Evolutionary conservation across 352 stramenopile species (phyloP).

Genomic region (Globisporangium viniferum): DNA sequence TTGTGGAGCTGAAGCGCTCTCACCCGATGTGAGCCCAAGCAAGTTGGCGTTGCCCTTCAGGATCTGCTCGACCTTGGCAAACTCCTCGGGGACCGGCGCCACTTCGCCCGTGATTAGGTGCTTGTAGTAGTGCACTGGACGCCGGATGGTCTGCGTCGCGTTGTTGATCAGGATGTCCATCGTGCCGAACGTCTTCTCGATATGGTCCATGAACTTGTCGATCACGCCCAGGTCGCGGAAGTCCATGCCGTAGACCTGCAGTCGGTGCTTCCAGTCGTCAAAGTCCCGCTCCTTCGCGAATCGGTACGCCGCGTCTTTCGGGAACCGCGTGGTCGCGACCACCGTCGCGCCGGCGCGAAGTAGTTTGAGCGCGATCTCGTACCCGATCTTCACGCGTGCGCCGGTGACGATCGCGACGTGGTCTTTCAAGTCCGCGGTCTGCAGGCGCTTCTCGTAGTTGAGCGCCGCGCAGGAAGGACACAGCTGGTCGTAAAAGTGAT

Average conservation of each 20-base stretch:
- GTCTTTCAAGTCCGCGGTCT: conserved; percentile 76
- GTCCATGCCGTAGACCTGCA: conserved; percentile 94
- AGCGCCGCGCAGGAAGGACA: conserved; percentile 91
- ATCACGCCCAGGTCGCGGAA: conserved; percentile 92
- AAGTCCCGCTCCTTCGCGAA: conserved; percentile 90
- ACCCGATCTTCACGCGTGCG: conserved; percentile 95
- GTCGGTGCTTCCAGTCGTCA: conserved; percentile 58
- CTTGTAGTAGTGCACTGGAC: conserved; percentile 92
- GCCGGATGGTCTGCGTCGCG: conserved; percentile 94
- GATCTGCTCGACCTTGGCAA: conserved; percentile 41
- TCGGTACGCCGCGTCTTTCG: conserved; percentile 85
- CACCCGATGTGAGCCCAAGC: conserved; percentile 11
- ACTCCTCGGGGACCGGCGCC: conserved; percentile 43
- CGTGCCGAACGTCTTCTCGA: conserved; percentile 58
- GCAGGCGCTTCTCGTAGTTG: conserved; percentile 93
- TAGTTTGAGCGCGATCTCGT: conserved; percentile 92
- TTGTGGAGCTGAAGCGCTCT: not conserved
- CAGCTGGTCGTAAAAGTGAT: conserved; percentile 94
- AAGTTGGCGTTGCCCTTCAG: conserved; percentile 51
- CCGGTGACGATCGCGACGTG: conserved; percentile 91
- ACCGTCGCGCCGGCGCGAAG: conserved; percentile 84
- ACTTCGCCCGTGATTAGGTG: conserved; percentile 81
- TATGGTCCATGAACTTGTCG: conserved; percentile 91
- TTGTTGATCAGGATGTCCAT: conserved; percentile 97
- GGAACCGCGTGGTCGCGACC: conserved; percentile 93